phyloP scores from a whole-genome alignment of 495 filamentous ascomycete genomes.

The Penicillium robsamsonii region DNA sequence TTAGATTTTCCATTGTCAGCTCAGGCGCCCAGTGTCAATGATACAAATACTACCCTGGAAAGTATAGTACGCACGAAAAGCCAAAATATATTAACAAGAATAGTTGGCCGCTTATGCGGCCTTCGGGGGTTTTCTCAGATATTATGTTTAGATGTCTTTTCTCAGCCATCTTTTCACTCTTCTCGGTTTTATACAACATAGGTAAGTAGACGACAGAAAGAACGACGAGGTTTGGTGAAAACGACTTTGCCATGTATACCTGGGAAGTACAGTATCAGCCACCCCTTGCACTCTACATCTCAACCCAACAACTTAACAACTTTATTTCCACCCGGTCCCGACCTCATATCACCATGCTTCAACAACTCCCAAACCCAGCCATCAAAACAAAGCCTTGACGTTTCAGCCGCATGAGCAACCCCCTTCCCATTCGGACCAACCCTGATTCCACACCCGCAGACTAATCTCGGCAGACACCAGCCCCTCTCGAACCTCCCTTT shows the following conservation, averaged over 20 bases:
- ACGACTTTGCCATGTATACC: too few relatives aligned
- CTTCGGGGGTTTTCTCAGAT: too few relatives aligned
- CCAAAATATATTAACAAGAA: not conserved
- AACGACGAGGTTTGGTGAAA: too few relatives aligned
- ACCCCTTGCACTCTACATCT: not conserved
- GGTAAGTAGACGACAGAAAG: too few relatives aligned
- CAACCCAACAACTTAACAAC: not conserved
- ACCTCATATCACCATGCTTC: not conserved
- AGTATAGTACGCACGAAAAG: not conserved
- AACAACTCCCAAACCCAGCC: not conserved
- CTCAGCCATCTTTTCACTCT: too few relatives aligned
- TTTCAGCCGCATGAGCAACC: slow-evolving; percentile 8
- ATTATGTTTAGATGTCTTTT: too few relatives aligned
- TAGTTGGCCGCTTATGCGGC: too few relatives aligned
- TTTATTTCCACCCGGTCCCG: not conserved
- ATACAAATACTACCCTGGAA: not conserved
- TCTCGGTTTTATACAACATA: too few relatives aligned
- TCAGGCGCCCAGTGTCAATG: not conserved
- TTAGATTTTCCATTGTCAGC: not conserved
- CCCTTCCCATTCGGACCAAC: slow-evolving; percentile 9
- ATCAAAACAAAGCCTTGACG: slow-evolving; percentile 3
- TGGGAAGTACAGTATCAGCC: not conserved
- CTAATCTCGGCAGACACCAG: slow-evolving; percentile 8
- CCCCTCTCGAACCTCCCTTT: slow-evolving; percentile 1
- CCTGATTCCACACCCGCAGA: not conserved